phyloP scores from a whole-genome alignment of 805 yeast species.

The Kodamaea leandrae region DNA sequence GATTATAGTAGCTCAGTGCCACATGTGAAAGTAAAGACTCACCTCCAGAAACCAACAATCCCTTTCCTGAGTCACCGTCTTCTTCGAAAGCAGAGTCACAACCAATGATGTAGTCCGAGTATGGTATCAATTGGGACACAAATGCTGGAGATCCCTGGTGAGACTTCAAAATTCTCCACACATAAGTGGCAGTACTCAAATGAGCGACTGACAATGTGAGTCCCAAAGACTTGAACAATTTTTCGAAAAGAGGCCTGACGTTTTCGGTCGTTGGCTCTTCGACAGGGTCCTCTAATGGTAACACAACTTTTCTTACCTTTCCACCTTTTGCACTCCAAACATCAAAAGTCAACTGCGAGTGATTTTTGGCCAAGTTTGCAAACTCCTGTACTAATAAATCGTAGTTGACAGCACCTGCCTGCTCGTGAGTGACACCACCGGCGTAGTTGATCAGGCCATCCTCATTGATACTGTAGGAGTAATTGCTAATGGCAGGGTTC shows the following conservation, averaged over 20 bases:
- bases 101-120: constrained; percentile 85
- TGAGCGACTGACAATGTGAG: constrained; percentile 76
- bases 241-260: constrained; percentile 18
- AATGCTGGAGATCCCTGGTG: constrained; percentile 80
- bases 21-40: constrained; percentile 73
- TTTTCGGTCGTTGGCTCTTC: constrained; percentile 8
- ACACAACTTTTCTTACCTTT: constrained; percentile 29
- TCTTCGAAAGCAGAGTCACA: constrained; percentile 55
- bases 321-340: constrained; percentile 93
- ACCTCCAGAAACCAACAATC: constrained; percentile 82
- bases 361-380: constrained; percentile 25
- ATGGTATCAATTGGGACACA: constrained; percentile 76
- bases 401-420: constrained; percentile 40
- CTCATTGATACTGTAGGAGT: constrained; percentile 34
- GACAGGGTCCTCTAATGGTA: constrained; percentile 21
- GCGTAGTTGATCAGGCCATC: constrained; percentile 43
- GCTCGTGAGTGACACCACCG: constrained; percentile 29
- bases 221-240: constrained; percentile 54
- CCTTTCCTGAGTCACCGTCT: constrained; percentile 48
- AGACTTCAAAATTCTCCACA: constrained; percentile 81
- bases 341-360: constrained; percentile 49
- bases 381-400: constrained; percentile 45
- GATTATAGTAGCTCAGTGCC: constrained; percentile 53
- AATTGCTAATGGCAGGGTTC: constrained; percentile 26
- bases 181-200: constrained; percentile 68